phyloP scores from a whole-genome alignment of 768 basidiomycete species.

The Dioszegia crocea region DNA sequence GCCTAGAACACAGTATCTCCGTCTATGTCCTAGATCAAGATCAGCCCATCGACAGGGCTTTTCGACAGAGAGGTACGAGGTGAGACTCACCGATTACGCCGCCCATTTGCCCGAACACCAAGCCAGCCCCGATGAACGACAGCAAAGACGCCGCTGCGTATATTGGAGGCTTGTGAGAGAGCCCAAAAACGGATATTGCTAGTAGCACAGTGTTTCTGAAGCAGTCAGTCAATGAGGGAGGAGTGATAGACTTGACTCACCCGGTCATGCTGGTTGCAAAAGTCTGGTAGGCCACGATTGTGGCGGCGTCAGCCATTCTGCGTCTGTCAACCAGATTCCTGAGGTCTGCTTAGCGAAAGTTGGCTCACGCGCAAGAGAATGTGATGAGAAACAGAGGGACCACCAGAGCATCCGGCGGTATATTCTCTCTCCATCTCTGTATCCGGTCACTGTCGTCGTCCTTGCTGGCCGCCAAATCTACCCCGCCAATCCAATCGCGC shows the following conservation, averaged over 20 bases:
- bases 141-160: slow-evolving; percentile 16
- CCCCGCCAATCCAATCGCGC: not conserved
- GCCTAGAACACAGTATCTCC: slow-evolving; percentile 18
- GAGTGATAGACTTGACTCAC: slow-evolving; percentile 2
- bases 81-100: slow-evolving; percentile 13
- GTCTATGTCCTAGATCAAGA: slow-evolving; percentile 11
- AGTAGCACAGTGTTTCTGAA: slow-evolving; percentile 25
- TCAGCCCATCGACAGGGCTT: not conserved
- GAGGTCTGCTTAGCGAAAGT: not conserved
- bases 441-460: not conserved
- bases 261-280: slow-evolving; percentile 35
- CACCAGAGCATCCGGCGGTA: slow-evolving; percentile 17
- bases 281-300: slow-evolving; percentile 14
- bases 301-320: slow-evolving; percentile 25
- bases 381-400: slow-evolving; percentile 24
- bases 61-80: not conserved
- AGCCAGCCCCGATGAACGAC: slow-evolving; percentile 17
- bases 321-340: not conserved
- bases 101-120: slow-evolving; percentile 28
- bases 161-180: slow-evolving; percentile 6
- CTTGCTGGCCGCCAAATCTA: not conserved
- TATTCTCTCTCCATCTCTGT: slow-evolving; percentile 1
- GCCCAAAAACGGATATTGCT: slow-evolving; percentile 11
- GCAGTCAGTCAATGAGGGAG: not conserved
- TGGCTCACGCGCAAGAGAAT: slow-evolving; percentile 29